Base-by-base conservation (phyloP, 1,139 yeast genomes). In the Yamadazyma aaseri region DNA sequence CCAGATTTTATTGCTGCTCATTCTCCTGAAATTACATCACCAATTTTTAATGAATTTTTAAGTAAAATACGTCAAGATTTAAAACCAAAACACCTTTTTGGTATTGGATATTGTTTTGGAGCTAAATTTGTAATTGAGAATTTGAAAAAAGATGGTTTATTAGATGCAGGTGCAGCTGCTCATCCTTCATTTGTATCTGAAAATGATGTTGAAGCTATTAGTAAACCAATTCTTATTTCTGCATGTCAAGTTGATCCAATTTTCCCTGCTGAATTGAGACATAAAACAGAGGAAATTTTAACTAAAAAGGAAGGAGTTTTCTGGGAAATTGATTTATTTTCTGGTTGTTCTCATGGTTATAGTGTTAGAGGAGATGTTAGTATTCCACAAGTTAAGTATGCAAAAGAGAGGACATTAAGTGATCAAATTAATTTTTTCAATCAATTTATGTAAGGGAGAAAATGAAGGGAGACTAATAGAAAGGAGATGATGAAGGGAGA, bases 31-130 rank as follows among this genome's bases (percentile, higher is more conserved):
- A 51, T 57, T 17, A 73, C 81, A 9, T 45, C 54, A 14, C 62
- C 63, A 16, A 49, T 63, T 28, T 54, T 63, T 20, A 69, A 71
- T 30, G 58, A 55, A 5, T 82, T 70, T 47, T 51, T 83, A 42
- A 45, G 49, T 1, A 50, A 53, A 3, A 56, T 81, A 40, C 71
- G 65, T 41, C 47, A 52, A 21, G 75, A 71, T 35, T 55, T 60
- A 34, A 55, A 63, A 4, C 82, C 86, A 8, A 61, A 71, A 36
- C 78, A 70, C 45, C 42, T 82, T 17, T 80, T 71, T 33, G 77
- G 78, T 13, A 62, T 83, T 35, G 96, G 96, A 13, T 81, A 86
- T 68, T 89, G 96, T 63, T 87, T 71, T 48, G 96, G 96, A 50
- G 96, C 89, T 33, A 82, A 80, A 56, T 79, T 65, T 45, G 78